Percentiles rank a stretch among this genome's conserved stretches.
These are phyloP conservation scores for Eimeria praecox DNA, from an alignment of 169 alveolate species.

Conservation along the genomic window DNA sequence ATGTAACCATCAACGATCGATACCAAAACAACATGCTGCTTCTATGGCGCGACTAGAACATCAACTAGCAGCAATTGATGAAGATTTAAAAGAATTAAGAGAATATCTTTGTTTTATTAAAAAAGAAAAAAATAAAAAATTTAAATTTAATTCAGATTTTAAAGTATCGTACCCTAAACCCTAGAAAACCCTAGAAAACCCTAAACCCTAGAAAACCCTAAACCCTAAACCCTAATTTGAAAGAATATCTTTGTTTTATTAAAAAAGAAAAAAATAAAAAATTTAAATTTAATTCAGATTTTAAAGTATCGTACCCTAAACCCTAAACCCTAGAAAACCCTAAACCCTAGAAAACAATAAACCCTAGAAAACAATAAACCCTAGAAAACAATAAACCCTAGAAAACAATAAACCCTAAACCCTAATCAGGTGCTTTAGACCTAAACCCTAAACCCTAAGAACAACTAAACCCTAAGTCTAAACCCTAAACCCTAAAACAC, in stretches of 20 bases:
- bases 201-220: no score
- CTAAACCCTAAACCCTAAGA: not conserved
- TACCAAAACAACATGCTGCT: constrained; percentile 97
- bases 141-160: constrained; percentile 79
- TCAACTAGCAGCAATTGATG: constrained; percentile 73
- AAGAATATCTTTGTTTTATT: constrained; percentile 83
- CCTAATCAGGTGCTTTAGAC: not conserved
- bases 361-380: no score
- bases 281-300: constrained; percentile 78
- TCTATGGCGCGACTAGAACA: constrained; percentile 95
- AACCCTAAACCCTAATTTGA: not conserved
- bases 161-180: constrained; percentile 35
- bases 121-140: no score
- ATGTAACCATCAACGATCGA: constrained; percentile 98
- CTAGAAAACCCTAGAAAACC: no score
- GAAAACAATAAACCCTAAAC: no score
- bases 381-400: no score
- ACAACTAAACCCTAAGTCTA: not conserved
- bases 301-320: not conserved
- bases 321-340: no score
- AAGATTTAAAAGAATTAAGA: constrained; percentile 80
- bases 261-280: no score
- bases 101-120: constrained; percentile 83
- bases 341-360: no score
- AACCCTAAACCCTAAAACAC: not conserved